Evolutionary conservation across 805 yeast species (phyloP).

Genomic region (Grigorovia yakushimaensis): DNA sequence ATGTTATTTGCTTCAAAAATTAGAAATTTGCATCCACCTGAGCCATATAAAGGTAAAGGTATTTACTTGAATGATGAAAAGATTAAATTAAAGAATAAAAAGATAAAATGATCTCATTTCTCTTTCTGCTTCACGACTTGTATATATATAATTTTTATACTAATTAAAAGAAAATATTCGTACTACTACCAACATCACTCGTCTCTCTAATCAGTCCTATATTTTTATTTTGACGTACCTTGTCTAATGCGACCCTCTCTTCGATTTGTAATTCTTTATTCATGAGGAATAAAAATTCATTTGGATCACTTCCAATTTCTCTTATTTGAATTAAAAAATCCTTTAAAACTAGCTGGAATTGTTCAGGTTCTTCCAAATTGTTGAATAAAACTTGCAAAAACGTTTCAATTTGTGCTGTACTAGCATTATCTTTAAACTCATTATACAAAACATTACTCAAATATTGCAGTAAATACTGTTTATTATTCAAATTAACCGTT

Average conservation of each 20-base stretch:
- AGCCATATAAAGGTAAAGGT: constrained; percentile 98
- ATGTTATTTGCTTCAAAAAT: constrained; percentile 80
- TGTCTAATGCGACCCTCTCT: constrained; percentile 43
- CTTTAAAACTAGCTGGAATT: constrained; percentile 71
- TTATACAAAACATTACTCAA: constrained; percentile 61
- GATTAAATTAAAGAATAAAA: constrained; percentile 81
- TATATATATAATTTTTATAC: background rate
- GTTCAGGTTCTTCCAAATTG: constrained; percentile 55
- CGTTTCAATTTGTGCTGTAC: constrained; percentile 62
- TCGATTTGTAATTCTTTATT: constrained; percentile 51
- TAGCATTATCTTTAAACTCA: constrained; percentile 74
- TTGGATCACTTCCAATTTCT: constrained; percentile 86
- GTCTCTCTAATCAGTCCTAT: background rate
- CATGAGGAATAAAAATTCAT: constrained; percentile 85
- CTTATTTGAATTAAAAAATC: constrained; percentile 92
- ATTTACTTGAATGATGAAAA: constrained; percentile 87
- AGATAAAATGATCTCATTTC: constrained; percentile 66
- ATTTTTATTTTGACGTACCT: background rate
- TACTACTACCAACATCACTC: background rate
- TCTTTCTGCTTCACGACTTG: too few relatives aligned
- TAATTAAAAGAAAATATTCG: background rate
- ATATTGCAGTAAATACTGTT: constrained; percentile 64
- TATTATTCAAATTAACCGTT: constrained; percentile 31
- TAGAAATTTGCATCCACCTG: constrained; percentile 87
- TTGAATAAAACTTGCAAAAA: constrained; percentile 66